Conservation (phyloP, 1,284 basidiomycete genomes). For the Cystobasidiaceae sp. region DNA sequence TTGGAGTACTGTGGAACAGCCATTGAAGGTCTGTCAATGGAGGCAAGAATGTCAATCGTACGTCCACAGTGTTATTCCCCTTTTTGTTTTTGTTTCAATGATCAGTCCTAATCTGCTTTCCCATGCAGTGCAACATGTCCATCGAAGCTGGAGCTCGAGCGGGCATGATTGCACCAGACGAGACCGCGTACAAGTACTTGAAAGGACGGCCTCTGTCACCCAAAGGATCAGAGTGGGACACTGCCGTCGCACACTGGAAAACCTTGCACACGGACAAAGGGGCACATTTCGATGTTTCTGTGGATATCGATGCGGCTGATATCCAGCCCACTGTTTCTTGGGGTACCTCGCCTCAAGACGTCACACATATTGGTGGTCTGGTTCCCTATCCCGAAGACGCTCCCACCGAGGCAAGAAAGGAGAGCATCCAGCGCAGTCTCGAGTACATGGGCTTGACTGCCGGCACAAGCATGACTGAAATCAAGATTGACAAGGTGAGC, state of each 20-base stretch:
- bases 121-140: conserved; percentile 85
- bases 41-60: conserved; percentile 53
- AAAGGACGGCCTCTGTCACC: conserved; percentile 73
- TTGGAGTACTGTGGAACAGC: conserved; percentile 92
- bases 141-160: conserved; percentile 87
- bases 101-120: conserved; percentile 62
- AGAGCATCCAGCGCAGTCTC: conserved; percentile 72
- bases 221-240: conserved; percentile 84
- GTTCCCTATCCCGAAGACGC: conserved; percentile 76
- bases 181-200: conserved; percentile 82
- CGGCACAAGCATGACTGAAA: conserved; percentile 75
- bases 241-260: conserved; percentile 81
- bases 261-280: conserved; percentile 78
- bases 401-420: conserved; percentile 61
- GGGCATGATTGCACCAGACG: conserved; percentile 92
- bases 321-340: conserved; percentile 93
- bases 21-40: conserved; percentile 87
- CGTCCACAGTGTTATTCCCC: neutral
- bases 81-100: neutral
- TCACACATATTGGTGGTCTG: conserved; percentile 74
- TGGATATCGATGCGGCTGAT: conserved; percentile 78
- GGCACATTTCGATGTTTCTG: conserved; percentile 82
- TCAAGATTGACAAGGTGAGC: conserved; percentile 69
- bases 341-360: conserved; percentile 94
- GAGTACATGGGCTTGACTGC: conserved; percentile 86